These are phyloP conservation scores for Chlorella sp. DNA, from an alignment of 139 green algal genomes.

Conservation along the genomic window DNA sequence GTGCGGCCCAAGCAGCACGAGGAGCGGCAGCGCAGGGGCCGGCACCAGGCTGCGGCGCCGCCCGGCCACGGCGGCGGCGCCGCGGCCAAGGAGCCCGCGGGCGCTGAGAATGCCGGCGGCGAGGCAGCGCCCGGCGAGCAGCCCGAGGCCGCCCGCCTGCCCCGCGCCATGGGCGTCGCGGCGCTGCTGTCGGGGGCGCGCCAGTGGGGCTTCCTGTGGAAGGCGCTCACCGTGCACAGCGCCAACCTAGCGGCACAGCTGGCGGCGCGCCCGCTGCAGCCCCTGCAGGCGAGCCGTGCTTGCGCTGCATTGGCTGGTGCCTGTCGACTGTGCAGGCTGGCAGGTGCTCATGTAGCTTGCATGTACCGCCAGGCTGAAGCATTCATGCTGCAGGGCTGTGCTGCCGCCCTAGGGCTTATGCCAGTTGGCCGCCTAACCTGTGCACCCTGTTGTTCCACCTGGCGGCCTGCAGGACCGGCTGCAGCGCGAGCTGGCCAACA, in stretches of 20 bases:
- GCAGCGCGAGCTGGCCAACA: slow-evolving; percentile 28
- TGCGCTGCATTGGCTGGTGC: too few species aligned
- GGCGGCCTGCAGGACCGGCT: neutral
- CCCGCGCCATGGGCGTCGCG: slow-evolving; percentile 3
- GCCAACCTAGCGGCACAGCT: slow-evolving; percentile 21
- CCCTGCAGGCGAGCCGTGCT: slow-evolving; percentile 16
- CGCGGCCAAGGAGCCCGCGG: neutral
- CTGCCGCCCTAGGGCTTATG: too few species aligned
- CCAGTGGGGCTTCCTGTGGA: slow-evolving; percentile 29
- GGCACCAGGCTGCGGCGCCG: neutral
- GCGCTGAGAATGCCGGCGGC: too few species aligned
- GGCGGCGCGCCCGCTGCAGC: neutral
- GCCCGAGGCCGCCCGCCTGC: neutral
- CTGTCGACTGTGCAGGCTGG: too few species aligned
- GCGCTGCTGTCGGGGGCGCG: slow-evolving; percentile 18
- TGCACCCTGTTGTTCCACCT: too few species aligned
- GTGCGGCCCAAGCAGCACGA: neutral
- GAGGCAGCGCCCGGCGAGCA: too few species aligned
- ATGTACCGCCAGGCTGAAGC: too few species aligned
- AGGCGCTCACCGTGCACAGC: neutral
- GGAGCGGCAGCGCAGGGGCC: neutral
- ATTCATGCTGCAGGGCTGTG: too few species aligned
- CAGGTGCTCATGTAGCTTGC: too few species aligned
- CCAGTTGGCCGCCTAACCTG: too few species aligned
- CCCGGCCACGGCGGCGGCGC: neutral